A percentile compares a stretch with the other conserved stretches of the same genome.
Conservation (phyloP, 306 rosid genomes). For the Arachis hypogaea region DNA sequence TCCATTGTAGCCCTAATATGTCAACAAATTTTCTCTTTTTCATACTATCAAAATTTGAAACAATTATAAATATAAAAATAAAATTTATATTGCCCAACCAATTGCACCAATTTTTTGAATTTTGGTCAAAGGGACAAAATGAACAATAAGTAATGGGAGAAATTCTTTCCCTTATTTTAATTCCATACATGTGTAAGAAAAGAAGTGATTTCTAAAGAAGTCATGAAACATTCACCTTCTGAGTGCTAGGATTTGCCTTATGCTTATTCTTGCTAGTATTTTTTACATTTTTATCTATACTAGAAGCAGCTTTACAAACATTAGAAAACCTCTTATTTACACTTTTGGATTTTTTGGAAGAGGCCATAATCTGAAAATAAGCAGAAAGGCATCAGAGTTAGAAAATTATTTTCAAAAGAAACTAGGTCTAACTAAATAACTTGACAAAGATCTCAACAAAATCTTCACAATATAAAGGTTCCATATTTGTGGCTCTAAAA, state of each 20-base stretch:
- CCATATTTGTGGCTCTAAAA: conserved; percentile 30
- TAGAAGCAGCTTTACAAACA: conserved; percentile 59
- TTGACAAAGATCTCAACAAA: background rate
- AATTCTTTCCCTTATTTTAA: background rate
- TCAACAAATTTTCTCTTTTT: conserved; percentile 93
- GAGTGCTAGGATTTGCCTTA: conserved; percentile 61
- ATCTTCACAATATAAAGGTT: conserved; percentile 27
- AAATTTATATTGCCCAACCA: conserved; percentile 26
- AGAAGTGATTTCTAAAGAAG: conserved; percentile 5
- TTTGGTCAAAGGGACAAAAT: conserved; percentile 24
- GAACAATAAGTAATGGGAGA: background rate
- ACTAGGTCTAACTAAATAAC: conserved; percentile 12
- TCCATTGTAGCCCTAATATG: conserved; percentile 93
- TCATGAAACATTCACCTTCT: conserved; percentile 44
- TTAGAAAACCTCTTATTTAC: conserved; percentile 70
- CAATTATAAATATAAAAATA: conserved; percentile 26
- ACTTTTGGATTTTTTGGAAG: conserved; percentile 76
- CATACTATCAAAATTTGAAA: conserved; percentile 44
- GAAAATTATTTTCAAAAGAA: conserved; percentile 25
- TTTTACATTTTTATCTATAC: conserved; percentile 57
- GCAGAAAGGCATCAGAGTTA: conserved; percentile 44
- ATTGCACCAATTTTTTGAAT: conserved; percentile 31
- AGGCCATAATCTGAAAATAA: conserved; percentile 71
- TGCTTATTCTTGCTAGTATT: conserved; percentile 63
- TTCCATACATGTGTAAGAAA: background rate